Evolutionary conservation across 306 rosid genomes (phyloP).

Genomic region (Pyrus bretschneideri): DNA sequence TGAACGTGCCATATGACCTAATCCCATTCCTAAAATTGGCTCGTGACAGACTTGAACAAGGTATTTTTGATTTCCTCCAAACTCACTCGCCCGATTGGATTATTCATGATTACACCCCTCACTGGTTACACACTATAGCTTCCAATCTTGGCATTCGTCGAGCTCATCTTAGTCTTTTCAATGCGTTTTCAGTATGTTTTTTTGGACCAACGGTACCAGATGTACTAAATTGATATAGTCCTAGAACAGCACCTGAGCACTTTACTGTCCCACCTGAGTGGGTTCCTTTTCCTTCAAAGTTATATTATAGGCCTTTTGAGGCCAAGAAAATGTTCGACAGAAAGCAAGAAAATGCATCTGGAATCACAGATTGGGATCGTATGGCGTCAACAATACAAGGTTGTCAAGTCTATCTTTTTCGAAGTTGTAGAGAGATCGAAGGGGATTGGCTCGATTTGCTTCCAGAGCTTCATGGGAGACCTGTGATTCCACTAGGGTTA

Average conservation of each 20-base stretch:
- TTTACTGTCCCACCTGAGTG: too few relatives aligned
- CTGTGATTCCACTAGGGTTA: constrained; percentile 17
- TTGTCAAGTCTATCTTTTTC: not conserved
- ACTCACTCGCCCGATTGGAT: constrained; percentile 43
- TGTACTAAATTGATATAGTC: too few relatives aligned
- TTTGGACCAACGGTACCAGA: too few relatives aligned
- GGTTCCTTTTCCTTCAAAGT: too few relatives aligned
- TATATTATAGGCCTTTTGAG: too few relatives aligned
- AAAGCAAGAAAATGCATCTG: too few relatives aligned
- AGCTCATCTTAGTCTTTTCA: too few relatives aligned
- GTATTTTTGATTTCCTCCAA: constrained; percentile 23
- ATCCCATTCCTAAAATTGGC: constrained; percentile 38
- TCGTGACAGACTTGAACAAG: constrained; percentile 33
- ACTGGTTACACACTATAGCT: too few relatives aligned
- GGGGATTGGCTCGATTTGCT: constrained; percentile 12
- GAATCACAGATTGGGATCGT: not conserved
- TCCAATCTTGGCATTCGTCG: too few relatives aligned
- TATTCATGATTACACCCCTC: constrained; percentile 18
- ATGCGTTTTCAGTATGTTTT: too few relatives aligned
- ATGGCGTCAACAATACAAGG: not conserved
- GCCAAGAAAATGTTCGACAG: too few relatives aligned
- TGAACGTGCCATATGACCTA: constrained; percentile 32
- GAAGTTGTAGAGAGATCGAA: constrained; percentile 18
- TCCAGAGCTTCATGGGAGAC: not conserved
- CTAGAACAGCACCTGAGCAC: too few relatives aligned